These are phyloP conservation scores for Saussurea involucrata DNA, from an alignment of 129 eudicot genomes.

Conservation along the genomic window DNA sequence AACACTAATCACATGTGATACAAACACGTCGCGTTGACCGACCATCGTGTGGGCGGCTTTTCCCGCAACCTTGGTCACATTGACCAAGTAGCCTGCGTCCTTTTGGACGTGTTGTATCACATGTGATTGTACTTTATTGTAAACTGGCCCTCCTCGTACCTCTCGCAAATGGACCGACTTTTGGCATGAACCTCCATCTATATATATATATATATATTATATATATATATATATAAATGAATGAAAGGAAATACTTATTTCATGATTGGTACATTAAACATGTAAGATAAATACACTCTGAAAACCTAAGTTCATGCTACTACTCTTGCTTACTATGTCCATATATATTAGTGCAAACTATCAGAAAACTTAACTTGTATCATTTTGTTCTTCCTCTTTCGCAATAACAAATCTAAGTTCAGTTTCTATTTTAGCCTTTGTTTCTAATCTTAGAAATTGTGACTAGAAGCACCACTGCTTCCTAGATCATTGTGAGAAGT, in stretches of 20 bases:
- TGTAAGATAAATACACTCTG: not conserved
- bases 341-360: not conserved
- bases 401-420: not conserved
- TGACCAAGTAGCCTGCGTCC: not conserved
- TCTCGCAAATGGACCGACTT: no score
- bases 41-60: no score
- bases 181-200: not conserved
- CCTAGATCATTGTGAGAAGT: not conserved
- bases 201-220: not conserved
- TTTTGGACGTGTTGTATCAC: not conserved
- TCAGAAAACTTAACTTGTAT: not conserved
- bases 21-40: no score
- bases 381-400: not conserved
- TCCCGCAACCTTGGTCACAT: no score
- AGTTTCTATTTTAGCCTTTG: not conserved
- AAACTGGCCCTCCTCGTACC: no score
- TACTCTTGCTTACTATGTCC: not conserved
- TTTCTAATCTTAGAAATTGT: not conserved
- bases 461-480: conserved; percentile 9
- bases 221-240: not conserved
- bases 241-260: not conserved
- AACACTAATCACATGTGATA: no score
- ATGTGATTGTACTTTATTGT: not conserved
- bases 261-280: not conserved
- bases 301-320: not conserved